Percentiles rank a stretch among this genome's conserved stretches.
These are phyloP conservation scores for Penicillium verhagenii DNA, from an alignment of 495 filamentous ascomycete genomes.

Conservation along the genomic window DNA sequence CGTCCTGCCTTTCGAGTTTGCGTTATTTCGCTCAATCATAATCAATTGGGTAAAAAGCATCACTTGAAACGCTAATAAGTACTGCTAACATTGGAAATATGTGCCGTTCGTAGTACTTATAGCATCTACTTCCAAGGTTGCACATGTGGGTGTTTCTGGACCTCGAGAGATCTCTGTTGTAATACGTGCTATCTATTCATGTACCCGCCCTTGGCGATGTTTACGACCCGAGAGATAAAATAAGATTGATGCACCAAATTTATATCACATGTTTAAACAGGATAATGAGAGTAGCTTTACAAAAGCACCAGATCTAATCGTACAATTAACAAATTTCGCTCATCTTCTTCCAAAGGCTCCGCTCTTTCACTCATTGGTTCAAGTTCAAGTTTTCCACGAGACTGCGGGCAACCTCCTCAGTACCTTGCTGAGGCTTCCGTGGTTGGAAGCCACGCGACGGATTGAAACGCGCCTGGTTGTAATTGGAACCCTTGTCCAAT, in stretches of 20 bases:
- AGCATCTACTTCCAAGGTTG: no score
- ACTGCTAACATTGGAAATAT: no score
- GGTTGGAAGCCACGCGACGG: background rate
- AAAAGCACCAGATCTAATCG: constrained; percentile 39
- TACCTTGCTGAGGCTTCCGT: constrained; percentile 15
- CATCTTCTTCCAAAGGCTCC: no score
- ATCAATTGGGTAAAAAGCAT: no score
- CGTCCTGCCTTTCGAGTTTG: no score
- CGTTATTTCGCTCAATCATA: no score
- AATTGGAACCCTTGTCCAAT: constrained; percentile 26
- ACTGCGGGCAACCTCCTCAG: constrained; percentile 36
- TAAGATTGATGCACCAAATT: constrained; percentile 23
- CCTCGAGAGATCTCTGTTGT: no score
- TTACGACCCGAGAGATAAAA: constrained; percentile 7
- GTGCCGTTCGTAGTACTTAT: no score
- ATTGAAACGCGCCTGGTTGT: constrained; percentile 17
- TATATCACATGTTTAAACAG: constrained; percentile 35
- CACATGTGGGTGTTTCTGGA: no score
- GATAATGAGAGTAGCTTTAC: constrained; percentile 33
- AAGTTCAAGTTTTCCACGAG: constrained; percentile 31
- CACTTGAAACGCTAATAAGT: no score
- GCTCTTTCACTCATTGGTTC: background rate
- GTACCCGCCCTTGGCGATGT: background rate
- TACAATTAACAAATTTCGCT: constrained; percentile 27
- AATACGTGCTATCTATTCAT: background rate